phyloP scores from a whole-genome alignment of 176 grass and related monocot genomes.

The Triticum dicoccoides region DNA sequence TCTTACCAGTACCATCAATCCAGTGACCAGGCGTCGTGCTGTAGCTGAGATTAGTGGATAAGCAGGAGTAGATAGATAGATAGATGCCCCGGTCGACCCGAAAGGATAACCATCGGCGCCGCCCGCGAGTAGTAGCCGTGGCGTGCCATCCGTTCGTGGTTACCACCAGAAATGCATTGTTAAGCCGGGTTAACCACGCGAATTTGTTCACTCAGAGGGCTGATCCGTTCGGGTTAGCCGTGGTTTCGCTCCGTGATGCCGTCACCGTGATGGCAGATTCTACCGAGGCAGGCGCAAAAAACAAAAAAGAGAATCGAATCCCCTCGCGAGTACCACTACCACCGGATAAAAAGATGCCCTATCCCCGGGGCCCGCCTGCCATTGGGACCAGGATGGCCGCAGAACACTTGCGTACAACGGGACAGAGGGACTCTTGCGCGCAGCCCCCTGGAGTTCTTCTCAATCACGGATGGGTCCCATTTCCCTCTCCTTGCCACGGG shows the following conservation, averaged over 20 bases:
- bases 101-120: too few species aligned
- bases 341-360: neutral
- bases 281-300: too few species aligned
- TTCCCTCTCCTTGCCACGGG: neutral
- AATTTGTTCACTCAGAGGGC: too few species aligned
- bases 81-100: too few species aligned
- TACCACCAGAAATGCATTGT: too few species aligned
- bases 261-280: too few species aligned
- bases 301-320: neutral
- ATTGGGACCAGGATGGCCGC: neutral
- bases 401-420: neutral
- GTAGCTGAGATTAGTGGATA: neutral
- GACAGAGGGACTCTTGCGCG: neutral
- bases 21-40: neutral
- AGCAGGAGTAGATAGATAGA: too few species aligned
- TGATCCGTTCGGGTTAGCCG: too few species aligned
- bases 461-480: neutral
- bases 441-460: neutral
- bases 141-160: too few species aligned
- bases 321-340: neutral
- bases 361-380: constrained; percentile 1
- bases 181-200: too few species aligned
- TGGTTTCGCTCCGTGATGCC: too few species aligned
- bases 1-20: neutral
- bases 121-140: too few species aligned